Base-by-base conservation (phyloP, 305 asterid species). In the Petunia hybrid region DNA sequence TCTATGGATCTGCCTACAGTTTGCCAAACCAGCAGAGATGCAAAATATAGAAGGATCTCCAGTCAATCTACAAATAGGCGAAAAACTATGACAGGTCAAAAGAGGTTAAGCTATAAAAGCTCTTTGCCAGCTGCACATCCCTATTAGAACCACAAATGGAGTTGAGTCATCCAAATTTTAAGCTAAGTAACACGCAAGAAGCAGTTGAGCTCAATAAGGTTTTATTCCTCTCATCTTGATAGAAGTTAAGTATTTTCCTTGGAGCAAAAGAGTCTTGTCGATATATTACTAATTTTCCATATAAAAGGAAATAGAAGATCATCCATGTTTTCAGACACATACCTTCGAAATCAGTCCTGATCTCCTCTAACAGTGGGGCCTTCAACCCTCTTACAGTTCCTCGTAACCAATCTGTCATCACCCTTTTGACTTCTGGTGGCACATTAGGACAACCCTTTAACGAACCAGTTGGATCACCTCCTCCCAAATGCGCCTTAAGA, bases 401-500 rank as follows among this genome's bases (percentile, higher is more conserved):
- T 71, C 31, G 75, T 75, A 86, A 86, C 92, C 92, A 89, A n/a
- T 85, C 91, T 60, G 85, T 81, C 92, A 90, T 90, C 76, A 79
- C 73, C 74, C 79, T 85, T 80, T 82, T 90, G 40, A 90, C 76
- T 51, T 87, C 86, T 51, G 85, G 88, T 10, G 91, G 63, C 76
- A 89, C 92, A 79, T 87, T 84, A 48, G 77, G 53, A 80, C 92
- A 90, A 67, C 85, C 89, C 48, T 83, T 89, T 80, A 89, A 80
- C 48, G 80, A 87, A 61, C 84, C 84, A 62, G 82, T 85, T 2
- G 88, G 84, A 79, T 80, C 80, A 48, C 88, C 94, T 81, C 94
- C 92, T n/a, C 90, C 92, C 67, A 90, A 83, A 86, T 90, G 94
- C 38, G 92, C 91, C 87, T 89, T 90, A 69, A 90, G 90, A 76